A percentile compares a stretch with the other conserved stretches of the same genome.
Evolutionary conservation across 148 eudicot genomes (phyloP).

Genomic region (Nepenthes gracilis): DNA sequence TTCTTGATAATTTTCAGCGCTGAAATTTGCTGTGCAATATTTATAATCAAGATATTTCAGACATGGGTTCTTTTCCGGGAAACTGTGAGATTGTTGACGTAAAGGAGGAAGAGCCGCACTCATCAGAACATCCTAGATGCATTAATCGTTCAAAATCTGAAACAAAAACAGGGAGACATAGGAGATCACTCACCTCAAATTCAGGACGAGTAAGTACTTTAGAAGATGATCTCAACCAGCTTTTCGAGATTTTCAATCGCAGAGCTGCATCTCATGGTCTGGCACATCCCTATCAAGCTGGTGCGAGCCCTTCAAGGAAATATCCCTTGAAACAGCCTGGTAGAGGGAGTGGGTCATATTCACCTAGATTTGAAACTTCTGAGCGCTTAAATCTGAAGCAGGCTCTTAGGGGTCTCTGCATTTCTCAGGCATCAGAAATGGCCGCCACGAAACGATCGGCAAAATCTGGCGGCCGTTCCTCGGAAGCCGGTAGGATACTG

Average conservation of each 20-base stretch:
- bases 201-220: constrained; percentile 37
- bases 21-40: too few species aligned
- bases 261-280: constrained; percentile 49
- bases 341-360: constrained; percentile 31
- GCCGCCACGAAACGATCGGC: constrained; percentile 71
- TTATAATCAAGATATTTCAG: constrained; percentile 14
- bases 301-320: constrained; percentile 22
- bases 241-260: constrained; percentile 67
- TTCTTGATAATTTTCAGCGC: too few species aligned
- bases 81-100: constrained; percentile 68
- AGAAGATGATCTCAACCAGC: constrained; percentile 91
- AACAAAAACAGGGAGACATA: constrained; percentile 23
- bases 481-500: constrained; percentile 54
- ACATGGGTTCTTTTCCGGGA: constrained; percentile 35
- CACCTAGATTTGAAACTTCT: constrained; percentile 66
- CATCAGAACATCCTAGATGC: constrained; percentile 19
- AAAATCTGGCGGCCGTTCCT: constrained; percentile 39
- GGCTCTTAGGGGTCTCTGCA: constrained; percentile 88
- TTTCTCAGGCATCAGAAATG: constrained; percentile 97
- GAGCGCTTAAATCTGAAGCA: constrained; percentile 85
- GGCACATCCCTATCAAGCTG: constrained; percentile 24
- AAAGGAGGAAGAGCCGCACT: constrained; percentile 37
- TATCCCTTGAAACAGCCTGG: constrained; percentile 60
- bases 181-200: constrained; percentile 33
- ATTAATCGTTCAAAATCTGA: constrained; percentile 18